phyloP scores from a whole-genome alignment of 495 filamentous ascomycete species.

The Neurospora sp. region DNA sequence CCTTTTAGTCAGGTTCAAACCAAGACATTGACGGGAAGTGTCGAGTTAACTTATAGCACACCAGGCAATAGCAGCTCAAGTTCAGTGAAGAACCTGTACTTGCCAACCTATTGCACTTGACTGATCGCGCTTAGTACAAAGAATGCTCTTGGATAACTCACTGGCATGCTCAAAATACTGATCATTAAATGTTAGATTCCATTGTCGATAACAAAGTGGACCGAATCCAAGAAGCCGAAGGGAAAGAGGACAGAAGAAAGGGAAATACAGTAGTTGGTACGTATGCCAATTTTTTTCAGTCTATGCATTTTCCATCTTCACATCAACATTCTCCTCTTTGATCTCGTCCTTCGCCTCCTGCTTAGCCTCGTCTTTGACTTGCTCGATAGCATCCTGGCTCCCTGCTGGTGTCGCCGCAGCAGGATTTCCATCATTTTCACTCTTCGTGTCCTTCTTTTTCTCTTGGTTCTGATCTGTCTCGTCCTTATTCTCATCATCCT shows the following conservation, averaged over 20 bases:
- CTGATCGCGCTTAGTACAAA: neutral
- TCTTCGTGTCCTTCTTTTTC: neutral
- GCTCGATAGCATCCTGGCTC: neutral
- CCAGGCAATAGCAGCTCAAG: neutral
- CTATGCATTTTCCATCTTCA: slow-evolving; percentile 26
- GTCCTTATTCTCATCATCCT: slow-evolving; percentile 14
- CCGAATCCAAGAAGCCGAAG: neutral
- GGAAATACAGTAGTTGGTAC: neutral
- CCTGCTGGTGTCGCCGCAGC: neutral
- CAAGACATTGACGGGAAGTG: neutral
- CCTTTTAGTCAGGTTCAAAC: neutral
- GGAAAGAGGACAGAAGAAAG: neutral
- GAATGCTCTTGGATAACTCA: neutral
- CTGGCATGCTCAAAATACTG: neutral
- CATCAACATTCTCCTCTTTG: slow-evolving; percentile 17
- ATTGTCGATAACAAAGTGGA: neutral
- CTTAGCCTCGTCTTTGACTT: slow-evolving; percentile 32
- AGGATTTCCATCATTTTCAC: neutral
- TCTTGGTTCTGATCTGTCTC: neutral
- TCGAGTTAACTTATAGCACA: neutral
- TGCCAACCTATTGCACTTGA: neutral
- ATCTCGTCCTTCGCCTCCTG: slow-evolving; percentile 23
- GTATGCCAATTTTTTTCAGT: neutral
- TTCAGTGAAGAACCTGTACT: neutral
- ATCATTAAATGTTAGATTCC: neutral